Conservation (phyloP, 2,329 filamentous ascomycete genomes). For the Stemphylium vesicarium region DNA sequence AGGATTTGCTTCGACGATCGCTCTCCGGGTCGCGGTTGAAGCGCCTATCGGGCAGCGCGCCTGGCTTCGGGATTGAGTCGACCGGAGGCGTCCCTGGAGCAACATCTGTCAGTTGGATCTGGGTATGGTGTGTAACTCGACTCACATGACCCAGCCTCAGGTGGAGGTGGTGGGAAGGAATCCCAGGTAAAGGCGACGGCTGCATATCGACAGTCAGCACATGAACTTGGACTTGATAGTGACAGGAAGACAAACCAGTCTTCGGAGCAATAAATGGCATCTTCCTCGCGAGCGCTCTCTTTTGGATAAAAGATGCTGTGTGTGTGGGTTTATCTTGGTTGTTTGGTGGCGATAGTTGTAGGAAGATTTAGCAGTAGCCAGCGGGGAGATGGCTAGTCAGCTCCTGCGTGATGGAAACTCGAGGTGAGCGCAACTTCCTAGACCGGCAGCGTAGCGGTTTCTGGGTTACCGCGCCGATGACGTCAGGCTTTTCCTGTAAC, state of each 20-base stretch:
- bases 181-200: slow-evolving; percentile 4
- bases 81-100: slow-evolving; percentile 12
- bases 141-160: slow-evolving; percentile 16
- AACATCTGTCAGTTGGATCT: not conserved
- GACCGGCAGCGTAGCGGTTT: not conserved
- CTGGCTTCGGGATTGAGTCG: slow-evolving; percentile 8
- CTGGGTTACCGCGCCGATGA: not conserved
- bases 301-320: too few species aligned
- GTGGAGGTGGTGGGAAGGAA: slow-evolving; percentile 13
- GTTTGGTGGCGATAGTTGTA: not conserved
- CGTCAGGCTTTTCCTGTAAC: not conserved
- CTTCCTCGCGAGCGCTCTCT: too few species aligned
- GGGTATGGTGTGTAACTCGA: not conserved
- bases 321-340: not conserved
- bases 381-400: not conserved
- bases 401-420: not conserved
- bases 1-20: not conserved
- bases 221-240: not conserved
- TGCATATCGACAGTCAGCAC: not conserved
- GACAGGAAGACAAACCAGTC: not conserved
- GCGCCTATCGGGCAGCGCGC: not conserved
- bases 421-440: not conserved
- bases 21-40: slow-evolving; percentile 11
- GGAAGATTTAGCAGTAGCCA: not conserved
- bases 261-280: slow-evolving; percentile 1